phyloP scores from a whole-genome alignment of 169 alveolate genomes.

The Ichthyophthirius multifiliis region DNA sequence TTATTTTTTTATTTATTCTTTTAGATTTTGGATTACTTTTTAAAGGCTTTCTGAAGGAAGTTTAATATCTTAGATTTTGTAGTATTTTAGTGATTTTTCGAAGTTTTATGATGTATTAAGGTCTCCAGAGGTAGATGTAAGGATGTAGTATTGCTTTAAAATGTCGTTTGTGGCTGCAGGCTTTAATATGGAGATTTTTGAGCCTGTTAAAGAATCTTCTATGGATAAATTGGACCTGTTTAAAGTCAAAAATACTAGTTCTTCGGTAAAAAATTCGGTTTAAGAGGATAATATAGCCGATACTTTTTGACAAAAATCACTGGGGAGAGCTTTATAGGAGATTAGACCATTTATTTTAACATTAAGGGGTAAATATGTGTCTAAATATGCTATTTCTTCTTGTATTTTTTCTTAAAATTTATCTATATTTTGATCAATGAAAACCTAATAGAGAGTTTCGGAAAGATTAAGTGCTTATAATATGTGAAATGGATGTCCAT shows the following conservation, averaged over 20 bases:
- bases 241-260: not conserved
- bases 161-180: not conserved
- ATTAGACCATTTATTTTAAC: not conserved
- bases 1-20: too few relatives aligned
- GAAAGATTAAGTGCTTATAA: not conserved
- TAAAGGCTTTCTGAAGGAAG: too few relatives aligned
- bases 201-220: not conserved
- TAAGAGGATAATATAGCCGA: too few relatives aligned
- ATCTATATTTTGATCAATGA: not conserved
- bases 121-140: not conserved
- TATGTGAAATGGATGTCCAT: not conserved
- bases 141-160: not conserved
- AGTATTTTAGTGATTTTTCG: too few relatives aligned
- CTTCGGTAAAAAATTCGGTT: too few relatives aligned
- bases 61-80: too few relatives aligned
- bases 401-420: not conserved
- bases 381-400: not conserved
- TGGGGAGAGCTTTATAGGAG: not conserved
- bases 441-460: not conserved
- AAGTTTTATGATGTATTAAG: too few relatives aligned
- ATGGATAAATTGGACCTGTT: not conserved
- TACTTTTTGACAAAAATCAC: not conserved
- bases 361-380: not conserved
- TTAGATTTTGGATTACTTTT: too few relatives aligned
- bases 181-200: not conserved